A percentile compares a stretch with the other conserved stretches of the same genome.
Conservation (phyloP, 2,329 filamentous ascomycete genomes). For the Talaromyces sp. region DNA sequence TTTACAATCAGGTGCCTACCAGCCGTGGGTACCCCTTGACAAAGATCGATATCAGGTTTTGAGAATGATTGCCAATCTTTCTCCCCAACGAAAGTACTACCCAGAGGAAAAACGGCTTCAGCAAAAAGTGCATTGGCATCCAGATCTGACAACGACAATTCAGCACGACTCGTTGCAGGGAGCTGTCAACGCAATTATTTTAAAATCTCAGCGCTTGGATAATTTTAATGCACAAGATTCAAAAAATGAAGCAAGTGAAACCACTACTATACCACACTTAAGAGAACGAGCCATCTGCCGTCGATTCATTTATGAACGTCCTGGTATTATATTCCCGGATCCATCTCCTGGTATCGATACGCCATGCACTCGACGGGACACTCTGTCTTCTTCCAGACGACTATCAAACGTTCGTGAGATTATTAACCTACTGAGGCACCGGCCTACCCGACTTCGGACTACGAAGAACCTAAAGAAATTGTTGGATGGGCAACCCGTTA, state of each 20-base stretch:
- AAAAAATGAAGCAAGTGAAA: background rate
- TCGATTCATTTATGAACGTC: slow-evolving; percentile 37
- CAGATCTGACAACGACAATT: slow-evolving; percentile 31
- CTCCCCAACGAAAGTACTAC: slow-evolving; percentile 41
- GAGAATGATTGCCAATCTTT: slow-evolving; percentile 27
- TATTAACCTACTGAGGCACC: background rate
- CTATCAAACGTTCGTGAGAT: slow-evolving; percentile 1
- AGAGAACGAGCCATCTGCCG: slow-evolving; percentile 20
- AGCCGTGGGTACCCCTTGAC: slow-evolving; percentile 44
- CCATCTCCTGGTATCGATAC: background rate
- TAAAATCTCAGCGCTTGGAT: background rate
- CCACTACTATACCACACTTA: background rate
- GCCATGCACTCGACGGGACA: background rate
- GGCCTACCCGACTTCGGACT: background rate
- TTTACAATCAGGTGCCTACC: slow-evolving; percentile 47
- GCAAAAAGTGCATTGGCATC: slow-evolving; percentile 44
- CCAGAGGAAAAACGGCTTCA: slow-evolving; percentile 37
- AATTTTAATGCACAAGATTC: background rate
- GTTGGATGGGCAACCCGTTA: slow-evolving; percentile 28
- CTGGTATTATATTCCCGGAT: background rate
- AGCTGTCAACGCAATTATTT: slow-evolving; percentile 23
- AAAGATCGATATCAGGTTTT: slow-evolving; percentile 13
- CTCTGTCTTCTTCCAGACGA: background rate
- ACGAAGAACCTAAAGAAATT: slow-evolving; percentile 20
- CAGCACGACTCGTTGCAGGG: slow-evolving; percentile 35